Evolutionary conservation across 805 yeast genomes (phyloP).

Genomic region (Sporopachydermia lactativora): DNA sequence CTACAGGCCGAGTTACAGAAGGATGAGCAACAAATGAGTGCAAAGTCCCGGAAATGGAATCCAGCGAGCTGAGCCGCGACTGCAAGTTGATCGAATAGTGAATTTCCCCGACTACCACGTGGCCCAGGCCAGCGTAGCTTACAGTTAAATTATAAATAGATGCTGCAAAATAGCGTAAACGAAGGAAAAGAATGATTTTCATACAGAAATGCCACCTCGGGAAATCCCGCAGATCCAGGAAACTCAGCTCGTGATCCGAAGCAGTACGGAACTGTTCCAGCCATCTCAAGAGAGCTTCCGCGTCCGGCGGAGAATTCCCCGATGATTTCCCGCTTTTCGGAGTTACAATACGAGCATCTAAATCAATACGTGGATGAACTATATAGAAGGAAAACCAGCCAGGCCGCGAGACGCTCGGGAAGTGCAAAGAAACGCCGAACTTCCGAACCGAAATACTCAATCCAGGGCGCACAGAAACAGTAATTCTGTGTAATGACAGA

Average conservation of each 20-base stretch:
- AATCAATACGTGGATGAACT: conserved; percentile 17
- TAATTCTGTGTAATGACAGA: conserved; percentile 22
- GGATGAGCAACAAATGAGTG: not conserved
- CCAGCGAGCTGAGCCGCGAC: not conserved
- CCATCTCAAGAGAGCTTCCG: not conserved
- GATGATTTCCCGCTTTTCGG: not conserved
- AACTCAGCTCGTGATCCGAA: not conserved
- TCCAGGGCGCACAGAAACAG: conserved; percentile 20
- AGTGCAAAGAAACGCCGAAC: conserved; percentile 21
- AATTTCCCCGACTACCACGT: not conserved
- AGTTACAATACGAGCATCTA: conserved; percentile 12
- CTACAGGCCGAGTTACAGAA: not conserved
- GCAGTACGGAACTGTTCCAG: not conserved
- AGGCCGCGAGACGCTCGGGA: conserved; percentile 26
- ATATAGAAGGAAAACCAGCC: conserved; percentile 22
- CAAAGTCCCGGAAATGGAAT: not conserved
- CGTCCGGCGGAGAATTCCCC: too few species aligned
- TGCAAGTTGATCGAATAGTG: not conserved
- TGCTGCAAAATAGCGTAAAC: conserved; percentile 9
- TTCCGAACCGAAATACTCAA: conserved; percentile 20
- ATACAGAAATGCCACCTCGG: not conserved
- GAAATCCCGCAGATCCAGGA: not conserved
- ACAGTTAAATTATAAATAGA: conserved; percentile 7
- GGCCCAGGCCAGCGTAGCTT: not conserved
- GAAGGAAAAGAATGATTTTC: conserved; percentile 9